These are phyloP conservation scores for Annona cherimola DNA, from an alignment of 164 flowering plant genomes.

Conservation along the genomic window DNA sequence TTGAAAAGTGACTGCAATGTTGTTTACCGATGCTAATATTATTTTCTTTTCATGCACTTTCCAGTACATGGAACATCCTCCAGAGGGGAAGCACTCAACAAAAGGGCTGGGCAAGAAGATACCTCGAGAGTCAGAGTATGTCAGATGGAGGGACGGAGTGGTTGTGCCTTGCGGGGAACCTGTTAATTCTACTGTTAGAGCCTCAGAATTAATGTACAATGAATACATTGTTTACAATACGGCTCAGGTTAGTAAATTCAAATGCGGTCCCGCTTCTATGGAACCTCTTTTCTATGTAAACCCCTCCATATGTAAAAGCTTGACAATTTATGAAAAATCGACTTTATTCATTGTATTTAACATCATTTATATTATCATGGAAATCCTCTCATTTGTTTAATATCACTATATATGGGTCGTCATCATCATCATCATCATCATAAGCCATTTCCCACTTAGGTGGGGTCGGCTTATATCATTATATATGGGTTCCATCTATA, in stretches of 20 bases:
- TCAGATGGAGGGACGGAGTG: constrained; percentile 76
- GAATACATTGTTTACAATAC: constrained; percentile 89
- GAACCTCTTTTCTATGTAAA: too few relatives aligned
- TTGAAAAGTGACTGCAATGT: not conserved
- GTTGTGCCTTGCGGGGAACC: constrained; percentile 95
- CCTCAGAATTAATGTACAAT: constrained; percentile 87
- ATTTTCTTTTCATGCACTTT: not conserved
- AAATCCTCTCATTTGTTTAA: too few relatives aligned
- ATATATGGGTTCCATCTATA: too few relatives aligned
- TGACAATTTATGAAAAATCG: too few relatives aligned
- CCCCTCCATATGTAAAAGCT: too few relatives aligned
- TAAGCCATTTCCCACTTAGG: too few relatives aligned
- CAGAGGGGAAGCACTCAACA: constrained; percentile 88
- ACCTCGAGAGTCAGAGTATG: constrained; percentile 61
- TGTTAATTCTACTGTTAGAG: constrained; percentile 57
- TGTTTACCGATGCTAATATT: not conserved
- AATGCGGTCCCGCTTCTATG: not conserved
- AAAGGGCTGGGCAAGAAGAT: constrained; percentile 86
- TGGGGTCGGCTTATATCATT: too few relatives aligned
- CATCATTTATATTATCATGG: too few relatives aligned
- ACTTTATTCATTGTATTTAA: too few relatives aligned
- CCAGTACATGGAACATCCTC: constrained; percentile 93
- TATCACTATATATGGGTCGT: too few relatives aligned
- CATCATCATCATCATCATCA: too few relatives aligned
- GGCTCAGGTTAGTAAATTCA: constrained; percentile 58